Evolutionary conservation across 306 rosid species (phyloP).

Genomic region (Styphnolobium japonicum): DNA sequence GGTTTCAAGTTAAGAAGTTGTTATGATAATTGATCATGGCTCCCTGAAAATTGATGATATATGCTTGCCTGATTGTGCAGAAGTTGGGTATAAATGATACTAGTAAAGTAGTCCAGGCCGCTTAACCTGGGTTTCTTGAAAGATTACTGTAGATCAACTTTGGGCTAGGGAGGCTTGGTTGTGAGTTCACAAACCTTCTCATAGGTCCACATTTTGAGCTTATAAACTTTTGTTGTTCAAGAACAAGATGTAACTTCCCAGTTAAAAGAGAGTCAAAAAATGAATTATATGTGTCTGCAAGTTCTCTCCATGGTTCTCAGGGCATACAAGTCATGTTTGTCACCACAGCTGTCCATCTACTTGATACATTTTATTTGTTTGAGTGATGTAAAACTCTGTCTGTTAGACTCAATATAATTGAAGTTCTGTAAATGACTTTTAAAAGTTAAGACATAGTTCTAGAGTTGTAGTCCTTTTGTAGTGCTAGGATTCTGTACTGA

Average conservation of each 20-base stretch:
- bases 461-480: neutral
- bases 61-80: neutral
- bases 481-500: neutral
- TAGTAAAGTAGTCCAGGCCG: neutral
- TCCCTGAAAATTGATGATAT: neutral
- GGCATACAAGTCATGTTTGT: neutral
- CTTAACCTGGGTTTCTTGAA: slow-evolving; percentile 2
- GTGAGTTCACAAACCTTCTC: slow-evolving; percentile 11
- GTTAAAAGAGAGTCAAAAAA: neutral
- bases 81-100: neutral
- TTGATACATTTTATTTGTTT: neutral
- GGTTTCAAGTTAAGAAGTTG: neutral
- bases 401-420: neutral
- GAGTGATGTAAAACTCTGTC: neutral
- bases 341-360: neutral
- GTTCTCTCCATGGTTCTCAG: neutral
- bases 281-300: neutral
- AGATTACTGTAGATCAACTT: neutral
- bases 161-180: neutral
- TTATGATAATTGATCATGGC: neutral
- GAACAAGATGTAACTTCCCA: neutral
- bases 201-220: neutral
- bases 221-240: neutral
- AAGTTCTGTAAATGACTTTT: neutral
- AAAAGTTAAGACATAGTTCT: neutral